Evolutionary conservation across 108 stramenopile species (phyloP), one percentile per base, ranked within the genome.

Genomic region (Cafeteria roenbergensis): DNA sequence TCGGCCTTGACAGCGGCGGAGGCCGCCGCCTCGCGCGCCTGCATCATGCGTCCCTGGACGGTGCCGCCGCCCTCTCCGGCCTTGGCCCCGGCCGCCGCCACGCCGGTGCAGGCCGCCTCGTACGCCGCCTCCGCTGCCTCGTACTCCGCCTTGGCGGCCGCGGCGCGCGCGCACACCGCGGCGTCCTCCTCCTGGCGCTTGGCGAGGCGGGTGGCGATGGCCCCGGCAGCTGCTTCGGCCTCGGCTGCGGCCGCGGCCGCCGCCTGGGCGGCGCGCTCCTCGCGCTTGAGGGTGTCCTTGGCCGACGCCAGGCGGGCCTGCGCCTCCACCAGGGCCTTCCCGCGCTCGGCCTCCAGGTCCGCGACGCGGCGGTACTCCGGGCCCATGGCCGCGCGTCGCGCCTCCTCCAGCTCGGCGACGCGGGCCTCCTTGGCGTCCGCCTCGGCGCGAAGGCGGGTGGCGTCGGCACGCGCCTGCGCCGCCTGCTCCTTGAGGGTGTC

Each of bases 261-360:
- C 84, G 82, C 83, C 32, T 80, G 74, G 21, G 90, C 88, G 33
- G 86, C 52, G 52, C 52, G 52, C 24, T 21, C 2, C 17, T 9
- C 92, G 20, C 74, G 77, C 79, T 92, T 90, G 42, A 94, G 93
- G 24, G 94, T 80, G 64, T 86, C 85, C 72, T 93, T 94, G n/a
- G n/a, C n/a, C n/a, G n/a, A n/a, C n/a, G 88, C 85, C n/a, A 74
- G 79, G 59, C 84, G 79, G 34, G 94, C 92, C 50, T 89, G 86
- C 14, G 68, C 73, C 22, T 70, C 66, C 60, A 81, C 84, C 30
- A 81, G 63, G 42, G 75, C 55, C 17, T 82, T 71, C 66, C 77
- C 78, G 25, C 72, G 61, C 78, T 85, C 55, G 81, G 73, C 58
- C 74, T 71, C 29, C 77, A 54, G 21, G 83, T 75, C 8, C 75